These are phyloP conservation scores for Rubus idaeus DNA, from an alignment of 306 rosid species.

Conservation along the genomic window DNA sequence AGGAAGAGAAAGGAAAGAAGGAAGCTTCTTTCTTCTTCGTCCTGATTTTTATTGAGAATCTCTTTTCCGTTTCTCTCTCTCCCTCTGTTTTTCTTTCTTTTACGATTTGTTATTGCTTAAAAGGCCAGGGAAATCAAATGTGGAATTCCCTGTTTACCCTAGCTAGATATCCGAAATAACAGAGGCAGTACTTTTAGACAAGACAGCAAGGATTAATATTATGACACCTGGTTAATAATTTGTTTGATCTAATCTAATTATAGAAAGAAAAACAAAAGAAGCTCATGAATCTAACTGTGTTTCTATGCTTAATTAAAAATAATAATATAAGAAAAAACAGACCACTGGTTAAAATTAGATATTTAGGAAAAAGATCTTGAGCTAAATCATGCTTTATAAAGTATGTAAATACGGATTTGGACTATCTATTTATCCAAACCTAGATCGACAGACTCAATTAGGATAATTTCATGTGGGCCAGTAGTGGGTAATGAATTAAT, in stretches of 20 bases:
- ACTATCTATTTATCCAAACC: background rate
- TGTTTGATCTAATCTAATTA: background rate
- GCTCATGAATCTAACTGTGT: background rate
- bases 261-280: background rate
- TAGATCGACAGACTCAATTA: background rate
- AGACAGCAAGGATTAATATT: too few relatives aligned
- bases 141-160: slow-evolving; percentile 35
- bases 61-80: background rate
- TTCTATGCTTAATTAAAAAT: too few relatives aligned
- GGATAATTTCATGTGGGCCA: background rate
- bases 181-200: too few relatives aligned
- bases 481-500: background rate
- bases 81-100: background rate
- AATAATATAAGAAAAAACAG: too few relatives aligned
- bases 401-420: background rate
- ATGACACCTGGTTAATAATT: background rate
- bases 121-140: background rate
- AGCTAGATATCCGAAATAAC: background rate
- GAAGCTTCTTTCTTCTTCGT: slow-evolving; percentile 15
- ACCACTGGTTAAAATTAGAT: too few relatives aligned
- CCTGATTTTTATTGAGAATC: slow-evolving; percentile 22
- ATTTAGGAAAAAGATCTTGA: background rate
- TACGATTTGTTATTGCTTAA: slow-evolving; percentile 1
- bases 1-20: background rate
- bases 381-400: background rate